Evolutionary conservation across 257 asterid genomes (phyloP), one percentile per base, ranked within the genome.

Genomic region (Catharanthus roseus): DNA sequence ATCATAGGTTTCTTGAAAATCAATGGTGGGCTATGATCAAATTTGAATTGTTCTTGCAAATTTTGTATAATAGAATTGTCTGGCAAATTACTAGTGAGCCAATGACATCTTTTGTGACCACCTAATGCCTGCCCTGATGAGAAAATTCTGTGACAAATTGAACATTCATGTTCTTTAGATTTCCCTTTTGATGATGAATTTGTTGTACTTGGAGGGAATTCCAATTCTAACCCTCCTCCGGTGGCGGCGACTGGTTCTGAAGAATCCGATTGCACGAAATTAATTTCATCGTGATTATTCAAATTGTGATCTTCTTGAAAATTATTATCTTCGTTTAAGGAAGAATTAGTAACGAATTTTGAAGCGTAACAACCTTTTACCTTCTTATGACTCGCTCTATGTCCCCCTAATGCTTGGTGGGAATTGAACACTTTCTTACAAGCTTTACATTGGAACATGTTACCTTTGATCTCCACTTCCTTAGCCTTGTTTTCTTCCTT

Each of bases 341-440:
- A 53, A n/a, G n/a, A n/a, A n/a, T n/a, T n/a, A n/a, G n/a, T 50
- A n/a, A 73, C 80, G 5, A 72, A 49, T 44, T 75, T 86, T n/a
- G 92, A 78, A 0, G 97, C 93, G 36, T 86, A 90, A 49, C 98
- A 93, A 0, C 97, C 96, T 61, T 90, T 93, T 26, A 93, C 96
- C 84, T 90, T 93, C 85, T 90, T 93, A 69, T 93, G 98, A 63
- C 97, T 93, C 4, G 98, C 98, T 70, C 98, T 82, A 21, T 93
- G 98, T 4, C 98, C 98, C 4, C 96, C 97, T 63, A 93, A 79
- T n/a, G 97, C 98, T 77, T 90, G 98, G 64, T 93, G 96, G 41
- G 97, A 90, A 72, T 38, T 89, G 75, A 93, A 90, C 12, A 84
- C 74, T 74, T 90, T 90, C 80, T 85, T 87, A 26, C 98, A 93